Base-by-base conservation (phyloP, 768 basidiomycete genomes). In the Agrocybe pediades region DNA sequence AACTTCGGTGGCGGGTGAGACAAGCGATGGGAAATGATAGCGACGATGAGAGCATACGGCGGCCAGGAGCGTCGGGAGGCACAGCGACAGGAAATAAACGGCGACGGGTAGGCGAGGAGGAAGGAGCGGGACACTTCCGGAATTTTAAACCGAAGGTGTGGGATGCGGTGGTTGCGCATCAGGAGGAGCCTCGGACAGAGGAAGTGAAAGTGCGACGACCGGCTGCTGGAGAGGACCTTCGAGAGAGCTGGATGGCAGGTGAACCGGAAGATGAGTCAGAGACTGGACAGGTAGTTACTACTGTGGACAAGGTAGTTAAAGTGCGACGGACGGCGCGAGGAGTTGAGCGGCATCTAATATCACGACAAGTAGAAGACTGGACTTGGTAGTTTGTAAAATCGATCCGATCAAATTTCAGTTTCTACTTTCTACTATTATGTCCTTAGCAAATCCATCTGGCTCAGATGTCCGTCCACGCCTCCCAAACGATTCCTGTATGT, bases 1-100 rank as follows among this genome's bases (percentile, higher is more conserved):
- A 97, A 66, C 71, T 97, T 41, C 77, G 89, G 41, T 97, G 95
- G 95, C 80, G 95, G 45, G 78, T 87, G 24, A 81, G 82, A 51
- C 69, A 83, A 41, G 83, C 83, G 4, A 70, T 76, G 6, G 88
- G 88, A 24, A 73, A 82, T 54, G 65, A 73, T 15, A 90, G 88
- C 61, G 89, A 90, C 47, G 88, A 87, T 49, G 90, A 92, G 50
- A 74, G 74, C 57, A 54, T 65, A 54, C 64, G 60, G 57, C n/a
- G n/a, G n/a, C n/a, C n/a, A 40, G 41, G 20, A 63, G 62, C 41
- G 30, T 46, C 19, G 36, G 56, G 33, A n/a, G n/a, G n/a, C n/a
- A n/a, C n/a, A n/a, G n/a, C n/a, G n/a, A 68, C 69, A 48, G 74
- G 74, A 1, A 61, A 63, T 29, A 84, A 82, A 64, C 71, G 78